Evolutionary conservation across 495 filamentous ascomycete genomes (phyloP), one percentile per base, ranked within the genome.

Genomic region (Apiosordaria backusii): DNA sequence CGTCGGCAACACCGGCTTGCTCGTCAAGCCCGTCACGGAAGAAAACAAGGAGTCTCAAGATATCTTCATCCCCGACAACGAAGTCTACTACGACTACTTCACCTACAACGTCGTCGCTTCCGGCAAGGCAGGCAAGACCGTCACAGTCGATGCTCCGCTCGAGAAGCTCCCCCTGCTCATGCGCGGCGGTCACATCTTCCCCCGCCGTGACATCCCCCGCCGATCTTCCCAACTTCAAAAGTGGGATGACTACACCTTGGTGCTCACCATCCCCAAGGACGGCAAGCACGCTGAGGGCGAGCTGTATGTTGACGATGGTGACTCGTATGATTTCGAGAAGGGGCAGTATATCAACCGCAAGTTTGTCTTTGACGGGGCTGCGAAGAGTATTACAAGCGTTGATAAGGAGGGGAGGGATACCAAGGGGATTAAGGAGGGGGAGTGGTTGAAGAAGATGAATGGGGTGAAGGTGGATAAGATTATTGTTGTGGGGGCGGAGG

Each of bases 61-160:
- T 40, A 85, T 99, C 61, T 98, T 96, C 76, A 83, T 98, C 58
- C 88, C 93, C 4, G 92, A 97, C 67, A 85, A 88, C 67, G 89
- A 92, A 73, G 84, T 88, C 63, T 99, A 99, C 81, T 98, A 92
- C 72, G 90, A 97, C 75, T 98, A 99, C 78, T 95, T 93, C 74
- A 89, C 90, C 69, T 97, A 90, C 78, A 87, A 88, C 22, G 78
- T 85, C 53, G 87, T 95, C 74, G 78, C 86, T 19, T 90, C 90
- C 0, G 74, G 84, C 10, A 80, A 78, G 69, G 35, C 35, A 7
- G 89, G 92, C 64, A 87, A 89, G 74, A 80, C 73, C 58, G 80
- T 90, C 65, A 90, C 84, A 0, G 77, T 97, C 23, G 79, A 84
- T 0, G 91, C 95, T 1, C 91, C 93, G 1, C 80, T 97, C 16